Evolutionary conservation across 2,329 filamentous ascomycete genomes (phyloP).

Genomic region (Cladosporium oxysporum): DNA sequence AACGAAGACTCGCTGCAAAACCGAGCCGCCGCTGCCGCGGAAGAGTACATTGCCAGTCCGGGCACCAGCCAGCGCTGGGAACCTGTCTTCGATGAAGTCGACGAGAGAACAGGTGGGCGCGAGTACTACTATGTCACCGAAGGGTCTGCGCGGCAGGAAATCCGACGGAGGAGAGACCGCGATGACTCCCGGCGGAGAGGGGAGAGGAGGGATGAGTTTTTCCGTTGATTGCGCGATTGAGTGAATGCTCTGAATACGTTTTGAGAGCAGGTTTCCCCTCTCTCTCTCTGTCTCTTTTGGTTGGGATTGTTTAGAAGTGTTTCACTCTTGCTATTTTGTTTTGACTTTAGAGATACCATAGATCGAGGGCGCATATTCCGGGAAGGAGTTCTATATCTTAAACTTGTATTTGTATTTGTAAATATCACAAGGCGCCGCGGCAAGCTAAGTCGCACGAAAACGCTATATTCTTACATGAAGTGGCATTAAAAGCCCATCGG

Average conservation of each 20-base stretch:
- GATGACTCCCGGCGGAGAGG: constrained; percentile 2
- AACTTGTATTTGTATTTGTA: constrained; percentile 5
- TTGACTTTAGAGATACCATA: constrained; percentile 2
- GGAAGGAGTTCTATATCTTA: neutral
- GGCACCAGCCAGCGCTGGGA: neutral
- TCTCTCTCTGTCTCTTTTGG: neutral
- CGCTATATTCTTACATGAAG: constrained; percentile 4
- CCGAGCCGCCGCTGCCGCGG: neutral
- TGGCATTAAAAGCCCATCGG: neutral
- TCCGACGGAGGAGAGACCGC: neutral
- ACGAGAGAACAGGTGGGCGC: neutral
- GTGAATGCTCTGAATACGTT: neutral
- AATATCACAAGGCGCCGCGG: constrained; percentile 1
- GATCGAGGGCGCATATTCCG: neutral
- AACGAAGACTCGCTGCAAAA: neutral
- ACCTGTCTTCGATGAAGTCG: constrained; percentile 11
- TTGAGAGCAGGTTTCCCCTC: neutral
- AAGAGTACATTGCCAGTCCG: neutral
- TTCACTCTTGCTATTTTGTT: neutral
- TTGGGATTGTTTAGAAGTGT: neutral
- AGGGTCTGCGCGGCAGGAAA: constrained; percentile 2
- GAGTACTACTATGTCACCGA: constrained; percentile 12
- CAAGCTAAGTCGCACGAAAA: neutral
- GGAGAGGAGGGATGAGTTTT: constrained; percentile 9
- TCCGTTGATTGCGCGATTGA: neutral